phyloP scores from a whole-genome alignment of 306 rosid species.

The Pterocarpus macrocarpus region DNA sequence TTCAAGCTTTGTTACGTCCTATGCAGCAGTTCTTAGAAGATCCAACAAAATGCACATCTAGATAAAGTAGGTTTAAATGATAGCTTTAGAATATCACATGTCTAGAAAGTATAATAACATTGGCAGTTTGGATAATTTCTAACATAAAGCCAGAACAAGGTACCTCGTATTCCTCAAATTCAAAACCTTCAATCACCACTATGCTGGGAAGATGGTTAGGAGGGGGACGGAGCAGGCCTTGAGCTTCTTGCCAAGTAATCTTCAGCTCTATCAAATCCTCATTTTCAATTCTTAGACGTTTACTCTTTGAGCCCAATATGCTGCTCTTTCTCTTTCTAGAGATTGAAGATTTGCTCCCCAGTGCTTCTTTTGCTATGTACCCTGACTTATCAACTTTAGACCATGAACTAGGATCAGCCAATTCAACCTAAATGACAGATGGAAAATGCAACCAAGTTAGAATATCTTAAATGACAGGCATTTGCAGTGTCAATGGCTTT shows the following conservation, averaged over 20 bases:
- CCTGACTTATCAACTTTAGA: slow-evolving; percentile 93
- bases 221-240: slow-evolving; percentile 92
- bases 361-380: slow-evolving; percentile 90
- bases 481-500: slow-evolving; percentile 46
- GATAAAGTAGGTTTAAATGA: slow-evolving; percentile 3
- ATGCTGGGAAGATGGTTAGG: slow-evolving; percentile 77
- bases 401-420: slow-evolving; percentile 83
- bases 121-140: slow-evolving; percentile 23
- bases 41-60: slow-evolving; percentile 26
- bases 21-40: background rate
- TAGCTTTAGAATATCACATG: slow-evolving; percentile 6
- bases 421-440: slow-evolving; percentile 68
- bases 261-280: slow-evolving; percentile 93
- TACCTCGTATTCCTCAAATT: slow-evolving; percentile 99
- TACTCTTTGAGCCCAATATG: slow-evolving; percentile 84
- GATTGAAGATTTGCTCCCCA: slow-evolving; percentile 74
- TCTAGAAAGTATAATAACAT: slow-evolving; percentile 16
- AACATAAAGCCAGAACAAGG: slow-evolving; percentile 33
- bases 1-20: background rate
- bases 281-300: slow-evolving; percentile 79
- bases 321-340: slow-evolving; percentile 85
- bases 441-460: slow-evolving; percentile 38
- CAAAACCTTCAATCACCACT: slow-evolving; percentile 93
- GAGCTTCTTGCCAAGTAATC: slow-evolving; percentile 98
- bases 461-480: slow-evolving; percentile 33